These are phyloP conservation scores for Neopestalotiopsis clavispora DNA, from an alignment of 2,329 filamentous ascomycete genomes.

Conservation along the genomic window DNA sequence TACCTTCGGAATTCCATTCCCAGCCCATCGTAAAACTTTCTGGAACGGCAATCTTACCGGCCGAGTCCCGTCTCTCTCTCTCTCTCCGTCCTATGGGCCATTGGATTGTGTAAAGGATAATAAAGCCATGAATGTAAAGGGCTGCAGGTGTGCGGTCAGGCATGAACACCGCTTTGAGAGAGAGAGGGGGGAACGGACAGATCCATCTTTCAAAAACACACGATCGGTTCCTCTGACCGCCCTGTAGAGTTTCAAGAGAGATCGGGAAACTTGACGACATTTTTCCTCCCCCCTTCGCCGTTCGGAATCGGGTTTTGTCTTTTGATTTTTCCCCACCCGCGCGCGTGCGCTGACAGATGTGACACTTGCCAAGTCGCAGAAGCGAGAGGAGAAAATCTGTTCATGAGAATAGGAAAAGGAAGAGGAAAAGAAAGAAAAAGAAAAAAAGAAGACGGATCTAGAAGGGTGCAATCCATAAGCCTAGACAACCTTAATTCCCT, in stretches of 20 bases:
- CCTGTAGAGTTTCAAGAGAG: neutral
- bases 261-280: neutral
- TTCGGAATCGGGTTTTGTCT: neutral
- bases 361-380: conserved; percentile 1
- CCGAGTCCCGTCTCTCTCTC: too few relatives aligned
- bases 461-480: neutral
- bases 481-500: neutral
- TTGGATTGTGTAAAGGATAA: too few relatives aligned
- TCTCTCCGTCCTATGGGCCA: too few relatives aligned
- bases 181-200: too few relatives aligned
- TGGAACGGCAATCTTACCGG: too few relatives aligned
- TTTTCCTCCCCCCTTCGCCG: neutral
- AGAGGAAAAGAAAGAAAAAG: neutral
- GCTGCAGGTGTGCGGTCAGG: too few relatives aligned
- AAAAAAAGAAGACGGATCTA: neutral
- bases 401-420: neutral
- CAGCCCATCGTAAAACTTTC: too few relatives aligned
- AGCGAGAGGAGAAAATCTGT: neutral
- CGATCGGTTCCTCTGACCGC: neutral
- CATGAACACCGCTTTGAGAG: too few relatives aligned
- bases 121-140: too few relatives aligned
- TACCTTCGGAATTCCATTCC: too few relatives aligned
- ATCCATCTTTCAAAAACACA: neutral
- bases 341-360: conserved; percentile 1
- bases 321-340: neutral